Percentiles rank a stretch among this genome's conserved stretches.
Evolutionary conservation across 129 eudicot genomes (phyloP).

Genomic region (Arctium minus): DNA sequence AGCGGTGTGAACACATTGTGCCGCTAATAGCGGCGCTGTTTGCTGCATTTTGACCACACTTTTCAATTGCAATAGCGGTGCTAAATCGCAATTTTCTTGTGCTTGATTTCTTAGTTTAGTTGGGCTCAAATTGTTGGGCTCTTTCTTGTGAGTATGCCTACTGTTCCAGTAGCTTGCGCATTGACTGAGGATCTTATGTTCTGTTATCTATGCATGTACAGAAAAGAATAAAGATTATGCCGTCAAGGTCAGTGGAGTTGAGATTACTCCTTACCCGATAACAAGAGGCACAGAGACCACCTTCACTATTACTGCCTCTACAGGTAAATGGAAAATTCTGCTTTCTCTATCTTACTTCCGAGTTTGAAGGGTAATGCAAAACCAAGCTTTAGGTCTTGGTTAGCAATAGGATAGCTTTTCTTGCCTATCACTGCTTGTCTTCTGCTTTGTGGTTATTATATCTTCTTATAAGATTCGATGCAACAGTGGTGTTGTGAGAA

Average conservation of each 20-base stretch:
- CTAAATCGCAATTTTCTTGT: neutral
- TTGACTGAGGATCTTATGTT: slow-evolving; percentile 10
- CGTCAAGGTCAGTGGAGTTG: slow-evolving; percentile 58
- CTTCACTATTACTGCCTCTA: slow-evolving; percentile 58
- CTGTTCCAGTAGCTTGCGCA: neutral
- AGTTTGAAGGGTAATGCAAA: neutral
- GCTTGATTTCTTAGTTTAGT: neutral
- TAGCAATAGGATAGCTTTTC: neutral
- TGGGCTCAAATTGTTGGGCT: neutral
- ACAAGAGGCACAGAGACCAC: slow-evolving; percentile 49
- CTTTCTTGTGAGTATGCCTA: neutral
- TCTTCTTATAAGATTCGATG: neutral
- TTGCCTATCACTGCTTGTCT: neutral
- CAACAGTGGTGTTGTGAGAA: neutral
- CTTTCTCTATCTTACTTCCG: neutral
- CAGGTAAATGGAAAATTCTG: slow-evolving; percentile 32
- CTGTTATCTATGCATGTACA: slow-evolving; percentile 19
- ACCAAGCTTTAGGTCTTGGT: neutral
- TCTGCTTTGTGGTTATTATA: neutral
- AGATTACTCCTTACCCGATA: slow-evolving; percentile 59
- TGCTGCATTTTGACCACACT: no score
- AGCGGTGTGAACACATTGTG: no score
- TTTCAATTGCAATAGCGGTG: neutral
- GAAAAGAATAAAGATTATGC: slow-evolving; percentile 48
- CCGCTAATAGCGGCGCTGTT: no score